Percentiles rank a stretch among this genome's conserved stretches.
phyloP scores from a whole-genome alignment of 345 rosid genomes.

The Aquilaria sinensis region DNA sequence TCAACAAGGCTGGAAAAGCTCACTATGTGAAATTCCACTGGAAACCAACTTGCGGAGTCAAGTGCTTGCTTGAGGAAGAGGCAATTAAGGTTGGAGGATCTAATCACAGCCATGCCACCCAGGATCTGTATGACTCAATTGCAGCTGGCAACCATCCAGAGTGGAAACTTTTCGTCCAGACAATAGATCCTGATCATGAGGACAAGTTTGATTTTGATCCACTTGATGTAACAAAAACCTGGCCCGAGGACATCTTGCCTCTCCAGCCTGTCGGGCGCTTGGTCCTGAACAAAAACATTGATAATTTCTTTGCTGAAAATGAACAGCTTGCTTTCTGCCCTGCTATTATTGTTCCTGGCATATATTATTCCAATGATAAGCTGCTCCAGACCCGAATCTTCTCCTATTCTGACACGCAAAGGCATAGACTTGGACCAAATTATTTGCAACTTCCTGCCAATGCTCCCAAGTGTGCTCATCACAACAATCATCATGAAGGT shows the following conservation, averaged over 20 bases:
- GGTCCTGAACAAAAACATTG: conserved; percentile 95
- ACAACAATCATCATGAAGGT: conserved; percentile 94
- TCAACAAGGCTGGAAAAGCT: conserved; percentile 87
- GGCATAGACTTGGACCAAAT: conserved; percentile 99
- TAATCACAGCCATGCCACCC: conserved; percentile 96
- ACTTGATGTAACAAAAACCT: conserved; percentile 90
- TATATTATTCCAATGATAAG: conserved; percentile 86
- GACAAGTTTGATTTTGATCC: conserved; percentile 86
- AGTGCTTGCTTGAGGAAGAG: conserved; percentile 76
- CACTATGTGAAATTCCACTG: conserved; percentile 91
- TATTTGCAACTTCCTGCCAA: conserved; percentile 90
- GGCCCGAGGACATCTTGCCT: conserved; percentile 99
- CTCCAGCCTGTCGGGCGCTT: conserved; percentile 93
- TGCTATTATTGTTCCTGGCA: conserved; percentile 85
- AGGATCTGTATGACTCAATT: conserved; percentile 89
- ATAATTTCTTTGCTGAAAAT: conserved; percentile 90
- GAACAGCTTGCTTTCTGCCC: conserved; percentile 97
- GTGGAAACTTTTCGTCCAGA: conserved; percentile 85
- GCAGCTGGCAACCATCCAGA: conserved; percentile 92
- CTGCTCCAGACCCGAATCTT: conserved; percentile 82
- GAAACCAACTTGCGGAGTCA: conserved; percentile 94
- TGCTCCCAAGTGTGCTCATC: conserved; percentile 93
- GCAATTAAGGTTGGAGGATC: conserved; percentile 88
- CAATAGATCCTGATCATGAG: conserved; percentile 78
- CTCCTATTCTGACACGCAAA: conserved; percentile 93